Base-by-base conservation (phyloP, 352 stramenopile genomes). In the Phytophthora aleatoria region DNA sequence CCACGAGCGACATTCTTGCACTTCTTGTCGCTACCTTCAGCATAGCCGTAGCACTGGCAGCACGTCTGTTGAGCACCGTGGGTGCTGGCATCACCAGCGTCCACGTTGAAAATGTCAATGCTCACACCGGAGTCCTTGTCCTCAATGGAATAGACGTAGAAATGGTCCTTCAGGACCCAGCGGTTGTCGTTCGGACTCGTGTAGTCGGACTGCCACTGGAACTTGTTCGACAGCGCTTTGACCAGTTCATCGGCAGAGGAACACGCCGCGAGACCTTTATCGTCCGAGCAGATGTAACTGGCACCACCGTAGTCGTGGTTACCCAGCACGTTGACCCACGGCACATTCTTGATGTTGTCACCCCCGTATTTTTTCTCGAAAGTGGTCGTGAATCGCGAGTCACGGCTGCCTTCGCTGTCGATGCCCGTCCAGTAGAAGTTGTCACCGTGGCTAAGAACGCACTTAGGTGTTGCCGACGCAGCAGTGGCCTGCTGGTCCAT, bases 341-440 rank as follows among this genome's bases (percentile, higher is more conserved):
- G 80, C 30, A 94, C 67, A 9, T 51, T 73, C 33, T 79, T 73
- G 42, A 94, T 78, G 41, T 81, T 79, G 15, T 55, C 35, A 15
- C 74, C 74, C 11, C 71, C 69, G 69, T 89, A 94, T 50, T 86
- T 86, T 48, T 64, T 71, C 51, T 93, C 85, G 50, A 93, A 93
- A 26, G 80, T 90, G 28, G 71, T 71, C 41, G 79, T 61, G 55
- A 93, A 93, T n/a, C 82, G 85, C 31, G 79, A 72, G 48, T 78
- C 64, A 15, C 66, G 71, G 27, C 81, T 82, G 8, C 58, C 61
- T 56, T 73, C 66, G 16, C 60, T 69, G 48, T 83, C 74, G 35
- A 93, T 71, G 16, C 85, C 85, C 61, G 87, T 85, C 85, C 85
- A 93, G 73, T 93, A 93, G 50, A 93, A 93, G 71, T 90, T 93